These are phyloP conservation scores for Dactylonectria estremocensis DNA, from an alignment of 2,329 filamentous ascomycete genomes.

Conservation along the genomic window DNA sequence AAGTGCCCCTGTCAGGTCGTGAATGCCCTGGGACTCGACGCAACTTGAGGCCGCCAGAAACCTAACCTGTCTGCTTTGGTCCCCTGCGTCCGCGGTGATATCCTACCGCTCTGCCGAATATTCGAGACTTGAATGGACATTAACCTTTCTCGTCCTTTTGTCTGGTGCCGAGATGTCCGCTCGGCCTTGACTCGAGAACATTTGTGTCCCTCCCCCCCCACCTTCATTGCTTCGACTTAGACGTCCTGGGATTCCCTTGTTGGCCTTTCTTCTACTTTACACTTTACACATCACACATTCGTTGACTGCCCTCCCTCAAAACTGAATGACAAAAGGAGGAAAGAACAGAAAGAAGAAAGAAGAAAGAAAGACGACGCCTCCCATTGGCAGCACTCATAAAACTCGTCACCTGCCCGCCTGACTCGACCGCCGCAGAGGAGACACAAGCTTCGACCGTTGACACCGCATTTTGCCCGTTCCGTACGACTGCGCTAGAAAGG, in stretches of 20 bases:
- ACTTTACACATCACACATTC: background rate
- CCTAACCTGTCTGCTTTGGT: background rate
- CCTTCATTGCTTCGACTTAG: background rate
- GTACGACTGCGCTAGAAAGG: slow-evolving; percentile 33
- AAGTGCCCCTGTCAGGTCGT: background rate
- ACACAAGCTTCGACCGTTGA: slow-evolving; percentile 25
- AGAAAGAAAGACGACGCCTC: background rate
- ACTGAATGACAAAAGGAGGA: background rate
- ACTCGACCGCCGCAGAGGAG: background rate
- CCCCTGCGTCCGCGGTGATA: background rate
- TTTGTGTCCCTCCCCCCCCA: background rate
- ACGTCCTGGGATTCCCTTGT: background rate
- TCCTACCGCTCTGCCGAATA: background rate
- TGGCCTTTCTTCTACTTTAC: background rate
- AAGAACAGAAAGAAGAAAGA: background rate
- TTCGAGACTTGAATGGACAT: background rate
- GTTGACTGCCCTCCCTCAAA: background rate
- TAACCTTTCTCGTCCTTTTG: slow-evolving; percentile 3
- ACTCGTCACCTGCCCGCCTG: background rate
- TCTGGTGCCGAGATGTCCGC: background rate
- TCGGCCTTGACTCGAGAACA: slow-evolving; percentile 8
- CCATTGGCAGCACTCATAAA: background rate
- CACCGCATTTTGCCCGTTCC: slow-evolving; percentile 6
- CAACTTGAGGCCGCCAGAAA: background rate
- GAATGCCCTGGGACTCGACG: background rate